These are phyloP conservation scores for Quercus glauca DNA, from an alignment of 306 rosid species.

Conservation along the genomic window DNA sequence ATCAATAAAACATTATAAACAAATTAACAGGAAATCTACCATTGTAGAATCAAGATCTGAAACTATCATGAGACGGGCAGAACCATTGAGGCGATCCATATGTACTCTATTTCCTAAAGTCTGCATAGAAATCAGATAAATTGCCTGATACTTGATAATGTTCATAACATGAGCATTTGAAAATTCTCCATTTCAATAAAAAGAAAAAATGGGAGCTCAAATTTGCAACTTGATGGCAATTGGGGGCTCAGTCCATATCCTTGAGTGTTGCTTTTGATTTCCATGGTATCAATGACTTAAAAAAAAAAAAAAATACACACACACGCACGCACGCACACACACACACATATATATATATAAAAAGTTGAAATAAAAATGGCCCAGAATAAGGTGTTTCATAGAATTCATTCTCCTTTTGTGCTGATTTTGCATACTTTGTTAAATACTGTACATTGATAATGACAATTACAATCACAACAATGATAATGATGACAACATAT, in stretches of 20 bases:
- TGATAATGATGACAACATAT: background rate
- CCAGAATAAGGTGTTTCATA: background rate
- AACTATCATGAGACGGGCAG: conserved; percentile 73
- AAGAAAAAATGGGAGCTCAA: background rate
- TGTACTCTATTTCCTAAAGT: background rate
- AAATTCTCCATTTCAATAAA: conserved; percentile 4
- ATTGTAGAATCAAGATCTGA: conserved; percentile 86
- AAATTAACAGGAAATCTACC: conserved; percentile 40
- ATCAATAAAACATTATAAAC: background rate
- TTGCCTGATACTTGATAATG: conserved; percentile 1
- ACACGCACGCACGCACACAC: background rate
- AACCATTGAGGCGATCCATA: conserved; percentile 55
- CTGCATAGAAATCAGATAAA: background rate
- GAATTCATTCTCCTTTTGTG: background rate
- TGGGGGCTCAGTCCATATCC: background rate
- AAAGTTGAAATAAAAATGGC: background rate
- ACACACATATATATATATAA: too few species aligned
- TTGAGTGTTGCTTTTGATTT: background rate
- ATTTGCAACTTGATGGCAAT: background rate
- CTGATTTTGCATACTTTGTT: background rate
- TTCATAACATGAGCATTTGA: background rate
- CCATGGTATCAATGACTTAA: background rate
- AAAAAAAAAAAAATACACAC: background rate
- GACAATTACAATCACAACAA: background rate
- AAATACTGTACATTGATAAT: background rate